These are phyloP conservation scores for Neophaeococcomyces mojaviensis DNA, from an alignment of 2,329 filamentous ascomycete species.

Conservation along the genomic window DNA sequence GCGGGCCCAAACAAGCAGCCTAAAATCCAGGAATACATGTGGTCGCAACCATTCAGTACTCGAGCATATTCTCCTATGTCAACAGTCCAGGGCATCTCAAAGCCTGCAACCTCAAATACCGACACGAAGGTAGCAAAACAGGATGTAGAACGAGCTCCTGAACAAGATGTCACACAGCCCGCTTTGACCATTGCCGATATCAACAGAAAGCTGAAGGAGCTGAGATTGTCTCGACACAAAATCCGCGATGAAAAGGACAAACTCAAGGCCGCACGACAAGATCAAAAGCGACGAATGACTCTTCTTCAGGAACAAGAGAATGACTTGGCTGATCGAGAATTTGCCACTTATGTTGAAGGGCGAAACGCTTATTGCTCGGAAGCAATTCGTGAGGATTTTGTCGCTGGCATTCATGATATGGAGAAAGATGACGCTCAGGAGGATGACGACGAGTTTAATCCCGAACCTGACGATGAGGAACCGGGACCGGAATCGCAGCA, in stretches of 20 bases:
- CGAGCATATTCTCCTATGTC: not conserved
- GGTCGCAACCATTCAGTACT: not conserved
- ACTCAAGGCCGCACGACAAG: conserved; percentile 26
- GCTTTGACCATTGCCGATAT: conserved; percentile 5
- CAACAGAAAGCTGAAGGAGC: conserved; percentile 25
- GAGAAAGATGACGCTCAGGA: conserved; percentile 51
- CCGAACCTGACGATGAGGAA: too few species aligned
- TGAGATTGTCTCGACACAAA: conserved; percentile 38
- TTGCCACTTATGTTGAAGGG: conserved; percentile 41
- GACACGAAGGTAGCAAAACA: too few species aligned
- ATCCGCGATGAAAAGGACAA: conserved; percentile 34
- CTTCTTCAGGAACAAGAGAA: conserved; percentile 27
- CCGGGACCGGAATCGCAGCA: too few species aligned
- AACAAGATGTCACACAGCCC: not conserved
- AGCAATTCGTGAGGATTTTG: conserved; percentile 53
- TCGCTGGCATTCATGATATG: conserved; percentile 51
- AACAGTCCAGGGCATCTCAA: not conserved
- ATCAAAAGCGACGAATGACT: conserved; percentile 28
- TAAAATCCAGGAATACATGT: too few species aligned
- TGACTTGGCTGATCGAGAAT: conserved; percentile 22
- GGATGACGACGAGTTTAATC: conserved; percentile 45
- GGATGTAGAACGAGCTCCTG: too few species aligned
- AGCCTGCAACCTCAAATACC: not conserved
- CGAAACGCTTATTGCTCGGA: conserved; percentile 50
- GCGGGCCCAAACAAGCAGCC: conserved; percentile 31